Evolutionary conservation across 345 rosid genomes (phyloP), one percentile per base, ranked within the genome.

Genomic region (Gossypium thurberi): DNA sequence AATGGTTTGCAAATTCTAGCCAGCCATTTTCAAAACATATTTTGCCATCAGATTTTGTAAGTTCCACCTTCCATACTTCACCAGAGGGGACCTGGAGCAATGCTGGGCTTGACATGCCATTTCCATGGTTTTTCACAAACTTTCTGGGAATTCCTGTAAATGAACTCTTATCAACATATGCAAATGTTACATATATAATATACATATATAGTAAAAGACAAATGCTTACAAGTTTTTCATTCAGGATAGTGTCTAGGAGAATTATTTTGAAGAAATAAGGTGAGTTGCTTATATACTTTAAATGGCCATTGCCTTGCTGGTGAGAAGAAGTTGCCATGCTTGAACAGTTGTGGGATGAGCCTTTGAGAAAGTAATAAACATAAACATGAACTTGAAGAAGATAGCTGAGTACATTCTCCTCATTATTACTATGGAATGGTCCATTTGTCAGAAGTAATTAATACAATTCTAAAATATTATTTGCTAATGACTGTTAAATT

Each of bases 21-120:
- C 79, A 80, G 1, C 79, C 75, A 1, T 69, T 61, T 42, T 73
- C 37, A 10, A 76, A 17, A 53, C 65, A 80, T 12, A 76, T 43
- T 48, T 69, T 23, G 10, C 48, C 74, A 11, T 53, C 69, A 46
- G 10, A 33, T 18, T 74, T 74, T 1, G 5, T 33, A 12, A 51
- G 40, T 21, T 74, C 76, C 2, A 64, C 70, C 55, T 50, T 40
- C 76, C 76, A 63, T 18, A 33, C 62, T 50, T 9, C 62, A 18
- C 62, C 70, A 51, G 50, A 40, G 25, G 76, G 76, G 15, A 74
- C 76, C 70, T 15, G 14, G 14, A 68, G 58, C 15, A 48, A 10
- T 50, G 71, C 23, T 68, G 71, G 58, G 56, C 58, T 68, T 50
- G 58, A 68, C 8, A 68, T 9, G 23, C 42, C 14, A 48, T 50